Evolutionary conservation across 1,284 basidiomycete genomes (phyloP), one percentile per base, ranked within the genome.

Genomic region (Sutorius eximius): DNA sequence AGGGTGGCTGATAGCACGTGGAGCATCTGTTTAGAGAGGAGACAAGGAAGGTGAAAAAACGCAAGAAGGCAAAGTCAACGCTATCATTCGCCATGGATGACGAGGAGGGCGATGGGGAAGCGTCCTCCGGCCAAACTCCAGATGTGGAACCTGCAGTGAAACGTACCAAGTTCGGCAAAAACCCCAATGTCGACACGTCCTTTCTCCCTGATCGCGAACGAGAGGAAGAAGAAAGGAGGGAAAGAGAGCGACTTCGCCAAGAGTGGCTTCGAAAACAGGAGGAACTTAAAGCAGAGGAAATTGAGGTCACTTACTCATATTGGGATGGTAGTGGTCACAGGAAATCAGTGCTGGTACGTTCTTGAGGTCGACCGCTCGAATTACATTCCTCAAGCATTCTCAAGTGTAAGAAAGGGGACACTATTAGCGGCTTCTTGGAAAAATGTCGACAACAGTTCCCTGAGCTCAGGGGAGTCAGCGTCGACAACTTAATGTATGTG

Each of bases 301-400:
- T 98, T 53, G 93, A 96, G 69, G 83, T 98, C 61, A 87, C 88
- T 0, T 99, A 98, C 69, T 97, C 94, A 0, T 99, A 89, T 73
- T 99, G 97, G 97, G 96, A 99, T 68, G 96, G 96, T 5, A 95
- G 89, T 64, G 97, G 97, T 0, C 97, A 99, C 74, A 81, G 96
- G 41, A 98, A 96, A 76, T 88, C 86, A 34, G 95, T 97, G 16
- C 81, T 79, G 65, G 95, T 96, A 69, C 72, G 91, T 78, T 58
- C 57, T 53, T 32, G 18, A 5, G 1, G 41, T 51, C 27, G 29
- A 7, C 3, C 7, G 13, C 50, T 34, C 30, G 10, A 34, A 49
- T 45, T 49, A n/a, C 13, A 27, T 40, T 57, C 42, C 48, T 33
- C 40, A 51, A 27, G 3, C 15, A 3, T 43, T 45, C 18, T 27